Percentiles rank a stretch among this genome's conserved stretches.
phyloP scores from a whole-genome alignment of 345 rosid species.

The Aquilaria malaccensis region DNA sequence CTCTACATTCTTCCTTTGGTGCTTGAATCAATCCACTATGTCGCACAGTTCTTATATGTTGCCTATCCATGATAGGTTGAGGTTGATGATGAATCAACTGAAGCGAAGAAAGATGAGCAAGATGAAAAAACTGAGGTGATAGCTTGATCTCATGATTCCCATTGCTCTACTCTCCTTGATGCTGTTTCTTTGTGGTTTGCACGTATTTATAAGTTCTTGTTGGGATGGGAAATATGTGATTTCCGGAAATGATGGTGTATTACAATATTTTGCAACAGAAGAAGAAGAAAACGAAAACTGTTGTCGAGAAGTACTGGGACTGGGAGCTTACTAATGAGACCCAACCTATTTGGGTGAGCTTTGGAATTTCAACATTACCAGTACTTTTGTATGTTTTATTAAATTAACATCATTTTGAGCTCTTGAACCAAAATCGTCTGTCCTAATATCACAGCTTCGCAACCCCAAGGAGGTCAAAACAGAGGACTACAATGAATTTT shows the following conservation, averaged over 20 bases:
- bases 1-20: neutral
- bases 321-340: slow-evolving; percentile 97
- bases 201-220: neutral
- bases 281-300: slow-evolving; percentile 90
- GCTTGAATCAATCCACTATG: neutral
- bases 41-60: neutral
- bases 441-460: slow-evolving; percentile 53
- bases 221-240: slow-evolving; percentile 4
- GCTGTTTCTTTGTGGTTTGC: slow-evolving; percentile 2
- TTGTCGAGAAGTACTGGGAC: slow-evolving; percentile 95
- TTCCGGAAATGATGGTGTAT: neutral
- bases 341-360: slow-evolving; percentile 90
- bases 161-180: slow-evolving; percentile 4
- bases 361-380: slow-evolving; percentile 8
- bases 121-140: slow-evolving; percentile 57
- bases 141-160: neutral
- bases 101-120: slow-evolving; percentile 51
- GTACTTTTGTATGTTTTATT: neutral
- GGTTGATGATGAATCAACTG: slow-evolving; percentile 88
- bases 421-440: slow-evolving; percentile 2
- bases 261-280: slow-evolving; percentile 32
- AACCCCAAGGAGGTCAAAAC: slow-evolving; percentile 85
- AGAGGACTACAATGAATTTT: slow-evolving; percentile 88
- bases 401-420: slow-evolving; percentile 6
- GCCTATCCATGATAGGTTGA: slow-evolving; percentile 50